Percentiles rank a stretch among this genome's conserved stretches.
These are phyloP conservation scores for Saccharomyces eubayanus DNA, from an alignment of 805 yeast species.

Conservation along the genomic window DNA sequence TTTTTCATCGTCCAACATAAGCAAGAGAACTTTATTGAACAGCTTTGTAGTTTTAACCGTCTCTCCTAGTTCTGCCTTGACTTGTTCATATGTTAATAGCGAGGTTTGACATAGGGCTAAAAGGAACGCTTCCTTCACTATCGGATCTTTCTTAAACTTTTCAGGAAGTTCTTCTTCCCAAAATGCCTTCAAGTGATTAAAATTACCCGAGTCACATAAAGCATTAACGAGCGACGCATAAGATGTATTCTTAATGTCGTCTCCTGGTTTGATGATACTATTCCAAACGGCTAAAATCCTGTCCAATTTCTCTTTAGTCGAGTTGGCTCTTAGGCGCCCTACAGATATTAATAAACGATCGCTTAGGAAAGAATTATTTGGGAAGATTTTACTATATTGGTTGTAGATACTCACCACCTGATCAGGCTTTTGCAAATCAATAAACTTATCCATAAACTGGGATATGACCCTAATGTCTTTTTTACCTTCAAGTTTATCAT, in stretches of 20 bases:
- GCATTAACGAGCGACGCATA: constrained; percentile 20
- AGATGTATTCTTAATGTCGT: constrained; percentile 9
- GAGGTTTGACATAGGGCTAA: constrained; percentile 7
- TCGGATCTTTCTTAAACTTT: constrained; percentile 12
- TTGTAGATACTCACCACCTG: constrained; percentile 16
- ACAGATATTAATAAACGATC: constrained; percentile 20
- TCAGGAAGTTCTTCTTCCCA: constrained; percentile 23
- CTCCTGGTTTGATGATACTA: constrained; percentile 14
- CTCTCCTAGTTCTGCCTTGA: constrained; percentile 13
- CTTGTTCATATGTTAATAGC: constrained; percentile 5
- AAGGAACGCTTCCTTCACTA: constrained; percentile 18
- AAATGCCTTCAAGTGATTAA: constrained; percentile 12
- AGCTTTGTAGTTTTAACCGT: constrained; percentile 14
- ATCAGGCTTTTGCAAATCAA: constrained; percentile 12
- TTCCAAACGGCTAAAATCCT: constrained; percentile 30
- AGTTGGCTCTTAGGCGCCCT: constrained; percentile 11
- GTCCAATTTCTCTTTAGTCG: constrained; percentile 10
- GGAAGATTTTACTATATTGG: constrained; percentile 12
- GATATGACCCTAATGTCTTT: constrained; percentile 12
- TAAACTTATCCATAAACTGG: constrained; percentile 20
- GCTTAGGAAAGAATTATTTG: constrained; percentile 9
- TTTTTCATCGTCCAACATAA: constrained; percentile 9
- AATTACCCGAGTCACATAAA: constrained; percentile 14
- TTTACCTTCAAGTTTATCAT: neutral
- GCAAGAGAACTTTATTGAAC: constrained; percentile 17